Conservation (phyloP, 495 filamentous ascomycete species). For the Thozetella sp. region DNA sequence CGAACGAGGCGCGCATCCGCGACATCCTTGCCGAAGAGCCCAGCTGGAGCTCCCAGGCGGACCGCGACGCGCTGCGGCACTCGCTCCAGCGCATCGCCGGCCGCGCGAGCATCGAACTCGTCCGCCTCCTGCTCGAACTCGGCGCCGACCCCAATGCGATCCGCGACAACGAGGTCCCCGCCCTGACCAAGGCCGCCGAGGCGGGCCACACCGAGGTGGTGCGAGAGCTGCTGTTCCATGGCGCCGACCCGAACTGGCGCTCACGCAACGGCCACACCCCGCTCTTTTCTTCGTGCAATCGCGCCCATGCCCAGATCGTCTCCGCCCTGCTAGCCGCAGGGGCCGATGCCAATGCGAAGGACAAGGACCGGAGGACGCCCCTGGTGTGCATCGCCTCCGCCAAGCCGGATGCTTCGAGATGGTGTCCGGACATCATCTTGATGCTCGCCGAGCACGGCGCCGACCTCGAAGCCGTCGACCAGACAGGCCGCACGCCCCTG, state of each 20-base stretch:
- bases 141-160: conserved; percentile 55
- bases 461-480: conserved; percentile 41
- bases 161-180: conserved; percentile 22
- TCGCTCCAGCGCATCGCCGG: conserved; percentile 61
- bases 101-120: conserved; percentile 52
- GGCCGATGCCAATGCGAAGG: conserved; percentile 50
- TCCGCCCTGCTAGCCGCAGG: conserved; percentile 48
- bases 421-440: conserved; percentile 26
- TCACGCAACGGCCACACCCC: conserved; percentile 40
- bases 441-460: conserved; percentile 37
- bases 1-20: conserved; percentile 29
- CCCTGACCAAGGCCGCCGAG: conserved; percentile 31
- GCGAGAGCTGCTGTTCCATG: conserved; percentile 20
- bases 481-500: conserved; percentile 57
- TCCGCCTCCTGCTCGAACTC: conserved; percentile 52
- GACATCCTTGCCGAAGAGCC: conserved; percentile 29
- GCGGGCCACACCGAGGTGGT: conserved; percentile 26
- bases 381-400: conserved; percentile 30
- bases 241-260: conserved; percentile 27
- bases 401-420: conserved; percentile 21
- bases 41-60: conserved; percentile 23
- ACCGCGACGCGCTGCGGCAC: conserved; percentile 29
- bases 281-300: conserved; percentile 62
- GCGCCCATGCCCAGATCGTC: conserved; percentile 52
- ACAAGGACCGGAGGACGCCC: conserved; percentile 25